Evolutionary conservation across 192 early-diverging fungal species (phyloP).

Genomic region (Mortierella antarctica): DNA sequence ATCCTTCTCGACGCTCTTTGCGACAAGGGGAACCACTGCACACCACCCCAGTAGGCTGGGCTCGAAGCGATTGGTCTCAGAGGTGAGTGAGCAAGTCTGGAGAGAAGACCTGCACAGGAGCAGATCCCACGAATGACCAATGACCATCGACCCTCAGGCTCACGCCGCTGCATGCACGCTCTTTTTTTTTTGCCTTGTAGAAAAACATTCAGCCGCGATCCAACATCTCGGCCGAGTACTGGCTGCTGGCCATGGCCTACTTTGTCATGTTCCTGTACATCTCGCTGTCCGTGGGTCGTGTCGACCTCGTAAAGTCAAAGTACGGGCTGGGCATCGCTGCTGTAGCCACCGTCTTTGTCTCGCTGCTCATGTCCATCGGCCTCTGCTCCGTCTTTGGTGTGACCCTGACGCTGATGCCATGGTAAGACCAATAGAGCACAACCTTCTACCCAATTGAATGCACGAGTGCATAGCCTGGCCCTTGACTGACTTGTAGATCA

Average conservation of each 20-base stretch:
- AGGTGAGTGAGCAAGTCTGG: conserved; percentile 10
- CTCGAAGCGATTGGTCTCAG: conserved; percentile 35
- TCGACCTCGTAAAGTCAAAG: conserved; percentile 83
- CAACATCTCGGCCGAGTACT: conserved; percentile 49
- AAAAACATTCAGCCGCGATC: conserved; percentile 21
- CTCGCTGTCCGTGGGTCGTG: conserved; percentile 68
- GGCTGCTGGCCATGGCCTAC: conserved; percentile 67
- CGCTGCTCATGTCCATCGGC: conserved; percentile 71
- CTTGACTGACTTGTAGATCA: background rate
- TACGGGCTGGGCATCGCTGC: conserved; percentile 76
- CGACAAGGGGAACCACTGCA: background rate
- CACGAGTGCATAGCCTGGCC: too few species aligned
- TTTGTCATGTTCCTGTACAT: conserved; percentile 76
- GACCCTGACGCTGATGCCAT: conserved; percentile 67
- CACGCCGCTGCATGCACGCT: background rate
- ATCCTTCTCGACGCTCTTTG: conserved; percentile 1
- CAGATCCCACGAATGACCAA: too few species aligned
- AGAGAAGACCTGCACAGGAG: too few species aligned
- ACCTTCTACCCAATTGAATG: too few species aligned
- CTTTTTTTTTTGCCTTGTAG: conserved; percentile 4
- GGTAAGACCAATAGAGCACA: conserved; percentile 67
- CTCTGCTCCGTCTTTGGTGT: conserved; percentile 71
- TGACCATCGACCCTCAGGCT: too few species aligned
- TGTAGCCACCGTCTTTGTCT: conserved; percentile 72
- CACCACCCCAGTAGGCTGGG: conserved; percentile 1